A percentile compares a stretch with the other conserved stretches of the same genome.
phyloP scores from a whole-genome alignment of 2,329 filamentous ascomycete genomes.

The Fusarium mangiferae region DNA sequence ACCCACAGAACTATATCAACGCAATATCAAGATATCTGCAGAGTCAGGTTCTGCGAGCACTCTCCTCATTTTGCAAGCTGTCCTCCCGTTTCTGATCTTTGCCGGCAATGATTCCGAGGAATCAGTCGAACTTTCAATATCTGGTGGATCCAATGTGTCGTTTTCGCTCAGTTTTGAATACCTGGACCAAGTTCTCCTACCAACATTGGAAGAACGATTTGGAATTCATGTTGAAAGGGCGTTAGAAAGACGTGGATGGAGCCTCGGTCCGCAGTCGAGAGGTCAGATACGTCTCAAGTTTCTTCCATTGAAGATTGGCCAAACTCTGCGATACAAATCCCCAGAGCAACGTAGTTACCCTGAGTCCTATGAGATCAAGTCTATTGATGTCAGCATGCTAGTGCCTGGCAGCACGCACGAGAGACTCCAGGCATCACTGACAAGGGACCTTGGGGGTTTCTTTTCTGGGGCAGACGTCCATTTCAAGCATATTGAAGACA shows the following conservation, averaged over 20 bases:
- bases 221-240: slow-evolving; percentile 58
- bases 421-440: slow-evolving; percentile 54
- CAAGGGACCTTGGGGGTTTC: slow-evolving; percentile 51
- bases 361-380: slow-evolving; percentile 51
- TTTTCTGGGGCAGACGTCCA: slow-evolving; percentile 58
- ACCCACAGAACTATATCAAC: slow-evolving; percentile 53
- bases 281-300: slow-evolving; percentile 59
- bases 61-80: slow-evolving; percentile 68
- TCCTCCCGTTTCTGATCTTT: slow-evolving; percentile 69
- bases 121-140: slow-evolving; percentile 61
- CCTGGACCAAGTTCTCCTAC: slow-evolving; percentile 69
- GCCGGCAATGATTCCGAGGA: slow-evolving; percentile 56
- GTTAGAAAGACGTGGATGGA: slow-evolving; percentile 63
- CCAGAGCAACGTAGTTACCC: slow-evolving; percentile 36
- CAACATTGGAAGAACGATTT: slow-evolving; percentile 62
- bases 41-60: slow-evolving; percentile 64
- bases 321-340: slow-evolving; percentile 51
- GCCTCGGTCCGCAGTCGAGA: slow-evolving; percentile 52
- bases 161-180: slow-evolving; percentile 71
- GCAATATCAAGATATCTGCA: slow-evolving; percentile 61
- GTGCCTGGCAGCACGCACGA: slow-evolving; percentile 57
- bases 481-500: slow-evolving; percentile 62
- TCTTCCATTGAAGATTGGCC: slow-evolving; percentile 47
- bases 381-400: slow-evolving; percentile 63
- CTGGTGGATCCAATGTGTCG: slow-evolving; percentile 68